Percentiles rank a stretch among this genome's conserved stretches.
These are phyloP conservation scores for Tetragonia tetragonoides DNA, from an alignment of 148 eudicot species.

Conservation along the genomic window DNA sequence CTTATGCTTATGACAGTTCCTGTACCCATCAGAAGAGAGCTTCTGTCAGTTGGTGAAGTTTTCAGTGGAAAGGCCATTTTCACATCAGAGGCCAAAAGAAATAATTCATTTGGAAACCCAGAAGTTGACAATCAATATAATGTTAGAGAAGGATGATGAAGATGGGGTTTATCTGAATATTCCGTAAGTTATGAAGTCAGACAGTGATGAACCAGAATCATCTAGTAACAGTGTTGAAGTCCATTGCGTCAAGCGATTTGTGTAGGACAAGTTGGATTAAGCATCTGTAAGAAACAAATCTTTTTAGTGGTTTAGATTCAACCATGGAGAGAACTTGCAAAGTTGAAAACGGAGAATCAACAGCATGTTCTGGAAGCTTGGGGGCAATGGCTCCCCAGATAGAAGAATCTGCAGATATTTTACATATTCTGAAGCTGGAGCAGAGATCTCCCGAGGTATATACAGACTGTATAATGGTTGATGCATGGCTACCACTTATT, in stretches of 20 bases:
- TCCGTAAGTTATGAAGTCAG: constrained; percentile 20
- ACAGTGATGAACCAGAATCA: constrained; percentile 23
- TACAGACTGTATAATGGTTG: neutral
- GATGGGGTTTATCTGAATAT: constrained; percentile 4
- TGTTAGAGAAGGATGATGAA: constrained; percentile 10
- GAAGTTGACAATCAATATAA: constrained; percentile 5
- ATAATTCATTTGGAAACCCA: constrained; percentile 12
- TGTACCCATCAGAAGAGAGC: constrained; percentile 62
- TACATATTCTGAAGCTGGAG: constrained; percentile 15
- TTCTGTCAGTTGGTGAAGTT: constrained; percentile 49
- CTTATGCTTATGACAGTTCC: constrained; percentile 53
- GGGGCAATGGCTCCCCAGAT: constrained; percentile 5
- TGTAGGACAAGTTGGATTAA: constrained; percentile 7
- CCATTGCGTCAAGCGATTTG: constrained; percentile 5
- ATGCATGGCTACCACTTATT: neutral
- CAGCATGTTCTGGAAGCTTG: constrained; percentile 6
- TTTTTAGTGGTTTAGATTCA: neutral
- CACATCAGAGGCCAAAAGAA: constrained; percentile 27
- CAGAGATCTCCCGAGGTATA: constrained; percentile 18
- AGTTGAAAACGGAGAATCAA: constrained; percentile 15
- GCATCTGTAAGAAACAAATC: neutral
- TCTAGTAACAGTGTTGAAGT: constrained; percentile 14
- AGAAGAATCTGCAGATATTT: constrained; percentile 26
- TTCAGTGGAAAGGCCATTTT: constrained; percentile 56
- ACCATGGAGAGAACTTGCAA: neutral